A percentile compares a stretch with the other conserved stretches of the same genome.
Conservation (phyloP, 2,329 filamentous ascomycete species). For the Cladosporium sp. region DNA sequence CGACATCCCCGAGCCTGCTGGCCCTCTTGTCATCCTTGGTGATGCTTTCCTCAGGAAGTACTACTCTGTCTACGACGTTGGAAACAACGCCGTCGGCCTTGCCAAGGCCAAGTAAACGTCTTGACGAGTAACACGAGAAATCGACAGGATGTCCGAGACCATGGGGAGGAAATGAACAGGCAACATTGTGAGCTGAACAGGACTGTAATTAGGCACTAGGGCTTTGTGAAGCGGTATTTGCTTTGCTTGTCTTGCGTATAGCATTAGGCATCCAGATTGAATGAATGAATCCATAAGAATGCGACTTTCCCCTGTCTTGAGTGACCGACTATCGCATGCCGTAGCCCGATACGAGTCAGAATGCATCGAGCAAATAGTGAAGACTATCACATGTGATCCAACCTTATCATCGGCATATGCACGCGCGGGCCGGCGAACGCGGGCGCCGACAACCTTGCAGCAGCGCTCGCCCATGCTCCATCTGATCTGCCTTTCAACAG, state of each 20-base stretch:
- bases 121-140: background rate
- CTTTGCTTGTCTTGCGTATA: conserved; percentile 4
- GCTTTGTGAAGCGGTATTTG: background rate
- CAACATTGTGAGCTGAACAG: background rate
- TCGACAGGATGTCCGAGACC: background rate
- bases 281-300: conserved; percentile 1
- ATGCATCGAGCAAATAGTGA: background rate
- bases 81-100: conserved; percentile 81
- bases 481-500: background rate
- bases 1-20: conserved; percentile 75
- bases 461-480: background rate
- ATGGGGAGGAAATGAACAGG: background rate
- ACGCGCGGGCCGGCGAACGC: background rate
- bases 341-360: background rate
- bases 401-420: background rate
- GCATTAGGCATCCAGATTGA: conserved; percentile 10
- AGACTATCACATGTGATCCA: background rate
- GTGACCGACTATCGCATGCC: background rate
- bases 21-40: conserved; percentile 90
- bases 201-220: conserved; percentile 8
- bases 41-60: conserved; percentile 77
- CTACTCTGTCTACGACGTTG: conserved; percentile 96
- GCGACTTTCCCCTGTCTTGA: background rate
- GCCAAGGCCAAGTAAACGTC: conserved; percentile 68
- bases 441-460: background rate